A percentile compares a stretch with the other conserved stretches of the same genome.
Conservation (phyloP, 2,329 filamentous ascomycete species). For the Paracorniculantispora psalliotae region DNA sequence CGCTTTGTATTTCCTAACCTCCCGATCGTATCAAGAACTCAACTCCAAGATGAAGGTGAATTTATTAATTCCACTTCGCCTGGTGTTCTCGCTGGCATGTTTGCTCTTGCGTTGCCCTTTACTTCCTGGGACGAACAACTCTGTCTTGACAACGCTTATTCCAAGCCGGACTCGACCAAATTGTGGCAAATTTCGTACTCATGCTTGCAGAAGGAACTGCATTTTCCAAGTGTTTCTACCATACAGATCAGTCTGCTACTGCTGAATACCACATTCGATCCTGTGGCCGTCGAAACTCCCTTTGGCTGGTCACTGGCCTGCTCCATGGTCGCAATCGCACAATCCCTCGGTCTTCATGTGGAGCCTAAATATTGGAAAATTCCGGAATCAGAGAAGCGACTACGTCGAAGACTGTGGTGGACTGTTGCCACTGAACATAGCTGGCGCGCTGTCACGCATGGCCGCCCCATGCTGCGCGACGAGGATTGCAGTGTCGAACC, state of each 20-base stretch:
- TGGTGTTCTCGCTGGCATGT: constrained; percentile 17
- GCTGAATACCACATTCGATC: constrained; percentile 17
- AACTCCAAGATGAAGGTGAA: constrained; percentile 10
- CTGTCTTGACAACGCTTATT: constrained; percentile 19
- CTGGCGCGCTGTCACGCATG: constrained; percentile 19
- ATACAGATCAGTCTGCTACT: constrained; percentile 17
- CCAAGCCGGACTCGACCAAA: constrained; percentile 15
- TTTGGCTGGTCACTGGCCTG: constrained; percentile 17
- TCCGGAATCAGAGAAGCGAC: constrained; percentile 14
- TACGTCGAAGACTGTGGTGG: constrained; percentile 19
- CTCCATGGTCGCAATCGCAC: constrained; percentile 16
- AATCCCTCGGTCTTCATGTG: constrained; percentile 16
- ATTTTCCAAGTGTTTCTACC: constrained; percentile 16
- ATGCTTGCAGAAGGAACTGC: constrained; percentile 19
- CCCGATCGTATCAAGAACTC: constrained; percentile 18
- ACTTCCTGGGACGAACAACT: constrained; percentile 18
- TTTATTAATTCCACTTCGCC: constrained; percentile 17
- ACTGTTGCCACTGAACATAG: constrained; percentile 17
- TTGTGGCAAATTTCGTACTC: constrained; percentile 19
- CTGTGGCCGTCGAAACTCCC: constrained; percentile 17
- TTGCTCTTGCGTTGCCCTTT: constrained; percentile 18
- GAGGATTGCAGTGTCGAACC: constrained; percentile 19
- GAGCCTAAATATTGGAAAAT: constrained; percentile 18
- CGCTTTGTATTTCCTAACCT: constrained; percentile 18
- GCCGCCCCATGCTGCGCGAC: constrained; percentile 15